Evolutionary conservation across 2,329 filamentous ascomycete genomes (phyloP).

Genomic region (Cadophora sp.): DNA sequence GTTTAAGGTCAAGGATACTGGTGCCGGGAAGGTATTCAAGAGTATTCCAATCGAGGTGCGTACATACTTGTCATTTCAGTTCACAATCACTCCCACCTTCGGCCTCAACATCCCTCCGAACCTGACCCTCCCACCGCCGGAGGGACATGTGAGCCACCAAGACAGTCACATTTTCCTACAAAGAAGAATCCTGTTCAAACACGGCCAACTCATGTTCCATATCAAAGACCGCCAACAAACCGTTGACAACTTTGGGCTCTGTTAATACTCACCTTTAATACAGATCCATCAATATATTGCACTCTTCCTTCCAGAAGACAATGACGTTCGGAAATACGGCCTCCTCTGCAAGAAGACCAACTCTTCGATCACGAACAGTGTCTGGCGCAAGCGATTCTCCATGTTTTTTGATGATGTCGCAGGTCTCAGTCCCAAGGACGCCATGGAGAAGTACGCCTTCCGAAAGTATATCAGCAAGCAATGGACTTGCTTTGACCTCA

Average conservation of each 20-base stretch:
- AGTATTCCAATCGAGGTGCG: slow-evolving; percentile 31
- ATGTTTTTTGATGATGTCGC: slow-evolving; percentile 49
- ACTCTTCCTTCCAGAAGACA: slow-evolving; percentile 45
- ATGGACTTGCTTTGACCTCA: slow-evolving; percentile 40
- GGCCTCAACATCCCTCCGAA: neutral
- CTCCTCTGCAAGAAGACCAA: slow-evolving; percentile 49
- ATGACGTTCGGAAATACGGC: slow-evolving; percentile 52
- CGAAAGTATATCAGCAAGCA: slow-evolving; percentile 46
- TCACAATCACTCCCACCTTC: neutral
- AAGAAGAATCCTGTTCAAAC: neutral
- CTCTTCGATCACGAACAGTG: slow-evolving; percentile 49
- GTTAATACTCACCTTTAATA: slow-evolving; percentile 16
- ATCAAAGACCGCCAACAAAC: no score
- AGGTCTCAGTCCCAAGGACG: slow-evolving; percentile 39
- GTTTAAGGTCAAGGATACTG: neutral
- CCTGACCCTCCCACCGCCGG: neutral
- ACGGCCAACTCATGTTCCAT: neutral
- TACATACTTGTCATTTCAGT: slow-evolving; percentile 1
- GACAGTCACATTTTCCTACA: neutral
- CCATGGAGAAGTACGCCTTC: slow-evolving; percentile 43
- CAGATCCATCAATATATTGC: slow-evolving; percentile 45
- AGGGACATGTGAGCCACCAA: neutral
- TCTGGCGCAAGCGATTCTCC: slow-evolving; percentile 56
- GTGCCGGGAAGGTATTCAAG: slow-evolving; percentile 23
- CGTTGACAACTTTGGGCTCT: neutral